Base-by-base conservation (phyloP, 495 filamentous ascomycete species). In the Lichina pygmaea region DNA sequence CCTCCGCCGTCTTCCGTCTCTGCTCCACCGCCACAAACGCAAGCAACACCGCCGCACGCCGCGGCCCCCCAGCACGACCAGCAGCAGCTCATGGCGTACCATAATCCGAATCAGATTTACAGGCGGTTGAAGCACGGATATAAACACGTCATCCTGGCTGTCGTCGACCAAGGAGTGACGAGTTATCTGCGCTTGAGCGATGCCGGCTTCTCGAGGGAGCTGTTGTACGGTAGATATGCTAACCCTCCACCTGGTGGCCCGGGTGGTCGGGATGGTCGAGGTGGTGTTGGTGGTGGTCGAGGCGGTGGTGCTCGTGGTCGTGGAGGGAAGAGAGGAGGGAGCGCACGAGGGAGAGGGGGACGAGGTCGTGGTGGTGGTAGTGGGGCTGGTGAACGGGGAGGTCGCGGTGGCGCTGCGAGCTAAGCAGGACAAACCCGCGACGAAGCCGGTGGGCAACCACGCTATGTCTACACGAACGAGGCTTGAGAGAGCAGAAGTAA, bases 131-230 rank as follows among this genome's bases (percentile, higher is more conserved):
- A 79, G 53, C 74, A 93, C 46, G 89, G 83, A 10, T 77, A 80
- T 55, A 68, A 84, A 48, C 84, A 80, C 56, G 82, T 84, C 7
- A 62, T 93, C 43, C 52, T 97, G 13, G 89, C 86, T 0, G 71
- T 95, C 6, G 81, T 93, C 8, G 89, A 95, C 54, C 68, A 82
- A 46, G 89, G 89, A 0, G 66, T 97, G 32, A 77, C 84, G 33
- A 94, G 85, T 54, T 97, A 81, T 56, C 58, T 93, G 43, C 68
- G 79, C 34, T 61, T 93, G 45, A 73, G 65, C 7, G 85, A 94
- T 60, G 75, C 74, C 9, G 77, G 70, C 10, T 93, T 94, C 59
- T 76, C 67, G 24, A 72, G 71, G 52, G 55, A 49, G 24, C 47
- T 33, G 33, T 34, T 49, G 31, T 49, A 44, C 16, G 24, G 9